These are phyloP conservation scores for Xerophyta viscosa DNA, from an alignment of 106 monocot species.

Conservation along the genomic window DNA sequence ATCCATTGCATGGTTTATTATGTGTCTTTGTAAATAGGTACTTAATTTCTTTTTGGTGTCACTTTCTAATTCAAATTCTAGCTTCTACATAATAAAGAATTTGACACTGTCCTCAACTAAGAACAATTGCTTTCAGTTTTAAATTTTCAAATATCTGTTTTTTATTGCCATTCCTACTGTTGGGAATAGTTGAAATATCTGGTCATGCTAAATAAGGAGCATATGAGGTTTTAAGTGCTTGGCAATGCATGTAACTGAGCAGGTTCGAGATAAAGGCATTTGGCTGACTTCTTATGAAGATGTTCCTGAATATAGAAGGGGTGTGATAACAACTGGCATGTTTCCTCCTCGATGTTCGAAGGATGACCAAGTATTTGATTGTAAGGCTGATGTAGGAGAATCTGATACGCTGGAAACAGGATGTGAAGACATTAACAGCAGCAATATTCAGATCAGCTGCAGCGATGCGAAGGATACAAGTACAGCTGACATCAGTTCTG, in stretches of 20 bases:
- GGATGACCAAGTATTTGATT: background rate
- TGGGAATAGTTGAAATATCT: no score
- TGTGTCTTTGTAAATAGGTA: no score
- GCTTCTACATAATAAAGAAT: no score
- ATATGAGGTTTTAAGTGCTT: no score
- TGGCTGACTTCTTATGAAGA: conserved; percentile 72
- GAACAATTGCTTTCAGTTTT: no score
- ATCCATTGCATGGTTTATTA: no score
- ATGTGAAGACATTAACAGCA: conserved; percentile 7
- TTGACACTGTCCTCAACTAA: no score
- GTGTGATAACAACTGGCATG: conserved; percentile 71
- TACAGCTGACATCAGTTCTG: background rate
- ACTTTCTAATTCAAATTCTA: no score
- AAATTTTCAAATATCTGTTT: no score
- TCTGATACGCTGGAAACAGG: background rate
- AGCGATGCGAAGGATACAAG: background rate
- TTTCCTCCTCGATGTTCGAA: conserved; percentile 54
- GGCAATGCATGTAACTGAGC: background rate
- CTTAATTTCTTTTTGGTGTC: no score
- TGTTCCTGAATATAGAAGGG: conserved; percentile 57
- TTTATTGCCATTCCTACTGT: no score
- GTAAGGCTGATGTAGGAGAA: conserved; percentile 7
- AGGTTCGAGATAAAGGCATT: conserved; percentile 82
- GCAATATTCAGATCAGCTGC: background rate
- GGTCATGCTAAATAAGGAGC: no score